Evolutionary conservation across 2,329 filamentous ascomycete genomes (phyloP), one percentile per base, ranked within the genome.

Genomic region (Penicillium digitatum): DNA sequence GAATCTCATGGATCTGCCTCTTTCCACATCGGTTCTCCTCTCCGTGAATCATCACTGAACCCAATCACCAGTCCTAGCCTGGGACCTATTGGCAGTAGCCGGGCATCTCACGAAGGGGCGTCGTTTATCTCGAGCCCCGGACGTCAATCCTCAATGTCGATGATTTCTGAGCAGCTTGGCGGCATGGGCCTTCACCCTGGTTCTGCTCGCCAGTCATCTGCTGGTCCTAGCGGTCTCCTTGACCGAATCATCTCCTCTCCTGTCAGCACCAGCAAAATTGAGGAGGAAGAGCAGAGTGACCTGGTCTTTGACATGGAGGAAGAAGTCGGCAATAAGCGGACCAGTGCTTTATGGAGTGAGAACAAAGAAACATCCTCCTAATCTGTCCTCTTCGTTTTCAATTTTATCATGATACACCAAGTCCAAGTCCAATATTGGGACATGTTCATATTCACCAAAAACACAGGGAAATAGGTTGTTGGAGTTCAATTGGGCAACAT

Each of bases 11-110:
- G 66, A 49, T 78, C 77, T 18, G 78, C 78, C 1, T 79, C 84
- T 51, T 82, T 82, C 42, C 83, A 85, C 64, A 80, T 87, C 42
- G 85, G 85, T 35, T 87, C 85, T 3, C 85, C 85, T 10, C 78
- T 87, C 0, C 83, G 85, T 48, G 85, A 86, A 66, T 83, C 82
- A 2, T 80, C 78, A 7, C 69, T 83, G 34, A 76, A 80, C 60
- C 71, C 77, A 43, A 76, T 72, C 44, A 76, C 75, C 26, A 82
- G 76, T 57, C 79, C 79, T n/a, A 75, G 76, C 24, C 62, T 82
- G 16, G 77, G 79, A 16, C 78, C 81, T 39, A 78, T 81, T 35
- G 73, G 75, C 48, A 75, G 75, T 60, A 75, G 75, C 60, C 76
- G 78, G 12, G 64, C 72, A 3, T 74, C 77, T 8, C 77, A 76